These are phyloP conservation scores for Pouteria glomerata DNA, from an alignment of 148 eudicot genomes.

Conservation along the genomic window DNA sequence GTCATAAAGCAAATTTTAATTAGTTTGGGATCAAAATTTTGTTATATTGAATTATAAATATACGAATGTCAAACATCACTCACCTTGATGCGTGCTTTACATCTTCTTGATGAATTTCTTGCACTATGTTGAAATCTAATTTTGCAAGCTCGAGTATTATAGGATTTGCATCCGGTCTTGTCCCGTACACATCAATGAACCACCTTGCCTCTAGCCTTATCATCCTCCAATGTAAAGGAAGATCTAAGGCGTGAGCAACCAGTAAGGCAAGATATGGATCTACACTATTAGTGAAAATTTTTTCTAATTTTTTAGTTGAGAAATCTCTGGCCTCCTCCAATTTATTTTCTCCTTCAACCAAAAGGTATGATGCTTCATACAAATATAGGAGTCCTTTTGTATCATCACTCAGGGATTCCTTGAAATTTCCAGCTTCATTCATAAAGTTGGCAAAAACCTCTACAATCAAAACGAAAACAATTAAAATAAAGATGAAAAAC, in stretches of 20 bases:
- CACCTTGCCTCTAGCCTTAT: constrained; percentile 13
- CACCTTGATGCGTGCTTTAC: constrained; percentile 4
- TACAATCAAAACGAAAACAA: too few species aligned
- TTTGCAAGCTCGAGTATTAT: neutral
- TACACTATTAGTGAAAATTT: neutral
- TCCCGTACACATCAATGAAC: constrained; percentile 10
- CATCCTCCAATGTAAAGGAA: constrained; percentile 9
- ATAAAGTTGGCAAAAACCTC: too few species aligned
- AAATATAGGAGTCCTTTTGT: constrained; percentile 5
- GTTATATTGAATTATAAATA: too few species aligned
- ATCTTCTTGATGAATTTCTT: constrained; percentile 14
- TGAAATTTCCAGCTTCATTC: too few species aligned
- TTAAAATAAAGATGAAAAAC: too few species aligned
- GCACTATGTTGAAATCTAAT: constrained; percentile 7
- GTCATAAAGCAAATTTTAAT: neutral
- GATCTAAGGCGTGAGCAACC: constrained; percentile 9
- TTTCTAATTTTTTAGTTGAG: neutral
- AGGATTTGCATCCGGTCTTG: neutral
- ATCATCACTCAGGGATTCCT: too few species aligned
- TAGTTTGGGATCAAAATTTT: too few species aligned
- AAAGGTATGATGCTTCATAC: constrained; percentile 13
- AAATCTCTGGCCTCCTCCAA: constrained; percentile 8
- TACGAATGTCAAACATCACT: too few species aligned
- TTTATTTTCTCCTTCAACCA: neutral
- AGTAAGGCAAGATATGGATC: neutral